Evolutionary conservation across 768 basidiomycete species (phyloP).

Genomic region (Russula emetica): DNA sequence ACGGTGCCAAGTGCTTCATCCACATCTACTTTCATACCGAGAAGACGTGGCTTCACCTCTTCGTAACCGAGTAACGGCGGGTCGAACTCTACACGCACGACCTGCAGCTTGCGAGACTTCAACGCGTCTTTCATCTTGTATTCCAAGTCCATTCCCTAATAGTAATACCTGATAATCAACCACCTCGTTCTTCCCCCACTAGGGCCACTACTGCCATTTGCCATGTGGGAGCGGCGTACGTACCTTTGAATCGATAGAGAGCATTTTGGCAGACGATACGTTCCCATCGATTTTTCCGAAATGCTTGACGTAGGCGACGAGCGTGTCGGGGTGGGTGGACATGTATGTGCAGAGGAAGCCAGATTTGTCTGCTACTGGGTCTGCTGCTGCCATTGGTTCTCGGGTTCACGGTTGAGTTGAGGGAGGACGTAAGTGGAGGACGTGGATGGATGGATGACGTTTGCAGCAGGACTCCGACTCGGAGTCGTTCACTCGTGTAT

Average conservation of each 20-base stretch:
- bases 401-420: slow-evolving; percentile 40
- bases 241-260: slow-evolving; percentile 62
- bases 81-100: slow-evolving; percentile 55
- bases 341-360: slow-evolving; percentile 80
- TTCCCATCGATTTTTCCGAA: slow-evolving; percentile 58
- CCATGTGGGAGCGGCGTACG: slow-evolving; percentile 22
- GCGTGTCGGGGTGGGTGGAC: slow-evolving; percentile 76
- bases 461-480: no score
- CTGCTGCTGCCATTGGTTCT: slow-evolving; percentile 53
- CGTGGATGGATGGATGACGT: no score
- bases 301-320: slow-evolving; percentile 79
- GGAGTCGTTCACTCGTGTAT: background rate
- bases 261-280: slow-evolving; percentile 65
- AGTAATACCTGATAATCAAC: no score
- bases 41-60: slow-evolving; percentile 74
- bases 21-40: slow-evolving; percentile 76
- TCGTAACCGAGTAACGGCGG: slow-evolving; percentile 73
- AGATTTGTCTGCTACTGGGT: slow-evolving; percentile 73
- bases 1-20: slow-evolving; percentile 82
- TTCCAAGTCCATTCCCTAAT: slow-evolving; percentile 63
- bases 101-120: slow-evolving; percentile 40
- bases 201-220: no score
- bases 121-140: slow-evolving; percentile 52
- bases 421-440: background rate
- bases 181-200: no score